These are phyloP conservation scores for Cystobasidium onofrii DNA, from an alignment of 768 basidiomycete species.

Conservation along the genomic window DNA sequence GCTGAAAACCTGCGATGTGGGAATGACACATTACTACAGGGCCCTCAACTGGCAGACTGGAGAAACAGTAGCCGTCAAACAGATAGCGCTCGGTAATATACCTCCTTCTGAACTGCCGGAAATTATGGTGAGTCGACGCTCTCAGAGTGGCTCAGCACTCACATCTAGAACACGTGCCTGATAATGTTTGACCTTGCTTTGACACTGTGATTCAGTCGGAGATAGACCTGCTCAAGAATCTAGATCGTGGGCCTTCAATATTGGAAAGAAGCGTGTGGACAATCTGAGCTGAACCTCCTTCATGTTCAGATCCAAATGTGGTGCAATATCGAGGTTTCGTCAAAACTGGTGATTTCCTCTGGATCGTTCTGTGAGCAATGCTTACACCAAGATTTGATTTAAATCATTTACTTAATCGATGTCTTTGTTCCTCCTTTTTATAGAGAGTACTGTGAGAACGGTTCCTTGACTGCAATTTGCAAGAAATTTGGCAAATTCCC, in stretches of 20 bases:
- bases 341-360: constrained; percentile 84
- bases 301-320: constrained; percentile 72
- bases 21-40: not conserved
- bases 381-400: too few species aligned
- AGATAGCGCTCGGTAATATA: constrained; percentile 82
- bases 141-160: not conserved
- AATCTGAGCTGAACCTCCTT: constrained; percentile 10
- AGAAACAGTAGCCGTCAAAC: constrained; percentile 97
- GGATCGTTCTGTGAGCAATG: constrained; percentile 84
- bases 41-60: constrained; percentile 64
- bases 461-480: constrained; percentile 85
- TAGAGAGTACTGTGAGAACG: constrained; percentile 84
- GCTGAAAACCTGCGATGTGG: not conserved
- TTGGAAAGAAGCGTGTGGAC: not conserved
- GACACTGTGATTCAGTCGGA: constrained; percentile 59
- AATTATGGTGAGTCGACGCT: constrained; percentile 67
- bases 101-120: constrained; percentile 86
- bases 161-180: constrained; percentile 34
- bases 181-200: constrained; percentile 6
- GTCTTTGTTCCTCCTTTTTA: too few species aligned
- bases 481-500: constrained; percentile 99
- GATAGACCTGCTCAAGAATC: constrained; percentile 93
- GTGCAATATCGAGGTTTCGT: constrained; percentile 99
- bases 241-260: constrained; percentile 60
- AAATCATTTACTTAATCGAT: too few species aligned